These are phyloP conservation scores for Chlorella sp. DNA, from an alignment of 139 green algal species.

Conservation along the genomic window DNA sequence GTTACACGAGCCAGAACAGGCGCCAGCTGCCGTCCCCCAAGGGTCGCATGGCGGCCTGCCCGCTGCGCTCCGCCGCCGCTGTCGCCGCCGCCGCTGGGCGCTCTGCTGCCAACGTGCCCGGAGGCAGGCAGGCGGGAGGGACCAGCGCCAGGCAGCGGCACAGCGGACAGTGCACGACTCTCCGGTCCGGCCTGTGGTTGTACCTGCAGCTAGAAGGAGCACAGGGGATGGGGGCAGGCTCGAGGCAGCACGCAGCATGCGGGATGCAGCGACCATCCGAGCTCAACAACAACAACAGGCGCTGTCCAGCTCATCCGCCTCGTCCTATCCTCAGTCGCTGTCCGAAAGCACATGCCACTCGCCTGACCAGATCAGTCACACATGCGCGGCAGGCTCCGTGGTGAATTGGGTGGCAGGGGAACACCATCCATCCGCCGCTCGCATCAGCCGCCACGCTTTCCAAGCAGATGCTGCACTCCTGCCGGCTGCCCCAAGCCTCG, in stretches of 20 bases:
- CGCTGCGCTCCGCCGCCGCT: neutral
- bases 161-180: conserved; percentile 20
- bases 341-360: neutral
- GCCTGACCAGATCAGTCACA: conserved; percentile 23
- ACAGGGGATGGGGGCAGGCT: no score
- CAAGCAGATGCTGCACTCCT: conserved; percentile 42
- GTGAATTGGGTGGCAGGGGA: conserved; percentile 37
- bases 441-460: neutral
- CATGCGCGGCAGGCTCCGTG: conserved; percentile 33
- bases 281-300: no score
- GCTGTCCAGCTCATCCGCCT: no score
- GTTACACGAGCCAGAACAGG: no score
- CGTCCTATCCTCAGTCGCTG: no score
- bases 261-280: neutral
- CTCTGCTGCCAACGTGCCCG: neutral
- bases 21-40: no score
- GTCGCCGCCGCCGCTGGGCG: neutral
- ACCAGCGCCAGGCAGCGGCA: conserved; percentile 17
- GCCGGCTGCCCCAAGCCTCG: neutral
- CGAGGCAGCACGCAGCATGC: no score
- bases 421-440: conserved; percentile 15
- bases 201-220: neutral
- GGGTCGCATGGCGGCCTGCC: no score
- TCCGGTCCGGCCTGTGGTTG: neutral
- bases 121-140: neutral